Base-by-base conservation (phyloP, 169 alveolate species). In the Plasmodium gallinaceum region DNA sequence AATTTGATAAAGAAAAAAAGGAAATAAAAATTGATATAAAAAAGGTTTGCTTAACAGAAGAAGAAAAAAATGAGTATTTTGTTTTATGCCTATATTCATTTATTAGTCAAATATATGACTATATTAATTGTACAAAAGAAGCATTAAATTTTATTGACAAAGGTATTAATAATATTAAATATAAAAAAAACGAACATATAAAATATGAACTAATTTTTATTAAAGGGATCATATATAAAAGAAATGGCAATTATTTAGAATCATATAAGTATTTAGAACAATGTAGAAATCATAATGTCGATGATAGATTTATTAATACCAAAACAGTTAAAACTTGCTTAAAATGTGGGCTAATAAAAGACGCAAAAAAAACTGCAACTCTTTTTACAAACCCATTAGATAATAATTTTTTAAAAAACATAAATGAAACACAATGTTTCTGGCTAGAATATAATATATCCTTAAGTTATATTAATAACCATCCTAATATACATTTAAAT, bases 61-160 rank as follows among this genome's bases (percentile, higher is more conserved):
- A 83, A 42, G 91, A 83, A 68, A 83, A 62, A 16, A 69, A 83
- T 9, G 91, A 83, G 20, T 52, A 42, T 58, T 83, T 83, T 72
- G 66, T 83, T 7, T 57, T 83, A 18, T 83, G 91, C 20, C 52
- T 83, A 32, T 46, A 83, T 60, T 83, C 91, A 7, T 83, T 83
- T 71, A 57, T 83, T 54, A 83, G 72, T 68, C 91, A 83, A 52
- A n/a, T 83, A 61, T 83, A 83, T 83, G 91, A 83, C 60, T 83
- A 83, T 72, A 83, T 83, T 39, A 83, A 83, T 46, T 83, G 83
- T 32, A 37, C 73, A 26, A 26, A 68, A 24, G 83, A 83, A 37
- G 51, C 91, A 12, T 48, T 83, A 68, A 12, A 43, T 7, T 45
- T 83, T 48, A 57, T 83, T 12, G 80, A 83, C 6, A 61, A 83